These are phyloP conservation scores for Cunninghamia lanceolata DNA, from an alignment of 75 land plant species.

Conservation along the genomic window DNA sequence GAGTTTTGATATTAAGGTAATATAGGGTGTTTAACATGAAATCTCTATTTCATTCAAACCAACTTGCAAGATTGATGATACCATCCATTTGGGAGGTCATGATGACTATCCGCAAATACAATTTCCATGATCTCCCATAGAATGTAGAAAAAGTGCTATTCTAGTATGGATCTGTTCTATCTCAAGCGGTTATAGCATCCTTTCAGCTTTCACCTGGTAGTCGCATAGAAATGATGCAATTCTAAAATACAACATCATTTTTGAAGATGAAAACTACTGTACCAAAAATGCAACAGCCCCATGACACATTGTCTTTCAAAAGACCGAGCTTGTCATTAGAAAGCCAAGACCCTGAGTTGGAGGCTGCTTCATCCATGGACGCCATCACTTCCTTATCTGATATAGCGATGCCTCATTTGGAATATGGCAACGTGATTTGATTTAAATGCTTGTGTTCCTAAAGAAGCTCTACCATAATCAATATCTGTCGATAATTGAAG, in stretches of 20 bases:
- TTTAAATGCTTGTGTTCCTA: too few relatives aligned
- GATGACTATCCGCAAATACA: constrained; percentile 21
- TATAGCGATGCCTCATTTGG: too few relatives aligned
- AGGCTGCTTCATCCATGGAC: too few relatives aligned
- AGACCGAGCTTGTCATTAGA: too few relatives aligned
- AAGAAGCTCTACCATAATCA: too few relatives aligned
- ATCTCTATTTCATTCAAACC: constrained; percentile 43
- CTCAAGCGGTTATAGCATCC: constrained; percentile 24
- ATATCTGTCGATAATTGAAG: too few relatives aligned
- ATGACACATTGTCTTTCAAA: too few relatives aligned
- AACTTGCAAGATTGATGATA: constrained; percentile 42
- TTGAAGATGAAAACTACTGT: constrained; percentile 29
- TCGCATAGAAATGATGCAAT: constrained; percentile 19
- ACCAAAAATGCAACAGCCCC: constrained; percentile 25
- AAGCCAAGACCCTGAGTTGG: too few relatives aligned
- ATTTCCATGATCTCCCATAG: constrained; percentile 25
- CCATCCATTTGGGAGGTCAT: constrained; percentile 28
- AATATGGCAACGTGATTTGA: too few relatives aligned
- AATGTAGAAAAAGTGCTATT: constrained; percentile 9
- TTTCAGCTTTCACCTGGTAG: constrained; percentile 30
- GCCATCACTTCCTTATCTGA: too few relatives aligned
- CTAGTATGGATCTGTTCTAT: constrained; percentile 10
- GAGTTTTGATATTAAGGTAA: constrained; percentile 45
- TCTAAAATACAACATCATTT: constrained; percentile 21
- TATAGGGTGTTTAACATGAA: constrained; percentile 40